Percentiles rank a stretch among this genome's conserved stretches.
Evolutionary conservation across 192 early-diverging fungal species (phyloP).

Genomic region (Thamnidium elegans): DNA sequence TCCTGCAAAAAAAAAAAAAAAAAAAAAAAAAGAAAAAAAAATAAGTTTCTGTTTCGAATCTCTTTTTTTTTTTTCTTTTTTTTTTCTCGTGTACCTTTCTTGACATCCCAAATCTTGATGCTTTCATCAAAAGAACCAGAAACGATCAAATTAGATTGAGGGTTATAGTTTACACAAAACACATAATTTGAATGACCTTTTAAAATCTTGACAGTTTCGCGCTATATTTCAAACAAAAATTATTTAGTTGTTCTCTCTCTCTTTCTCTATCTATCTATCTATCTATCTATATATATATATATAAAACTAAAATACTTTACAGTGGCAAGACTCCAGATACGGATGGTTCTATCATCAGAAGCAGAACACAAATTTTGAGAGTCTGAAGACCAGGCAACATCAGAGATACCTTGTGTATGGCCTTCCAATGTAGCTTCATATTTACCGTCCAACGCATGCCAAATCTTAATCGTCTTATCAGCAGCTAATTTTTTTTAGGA

Average conservation of each 20-base stretch:
- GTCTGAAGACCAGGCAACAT: slow-evolving; percentile 94
- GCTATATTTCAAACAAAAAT: slow-evolving; percentile 28
- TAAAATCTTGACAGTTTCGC: slow-evolving; percentile 70
- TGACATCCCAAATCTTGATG: slow-evolving; percentile 95
- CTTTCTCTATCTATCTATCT: no score
- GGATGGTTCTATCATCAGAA: slow-evolving; percentile 93
- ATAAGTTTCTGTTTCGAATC: neutral
- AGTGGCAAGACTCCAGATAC: slow-evolving; percentile 84
- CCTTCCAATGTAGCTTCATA: slow-evolving; percentile 85
- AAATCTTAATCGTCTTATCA: slow-evolving; percentile 93
- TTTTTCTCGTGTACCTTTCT: slow-evolving; percentile 55
- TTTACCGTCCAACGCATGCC: slow-evolving; percentile 84
- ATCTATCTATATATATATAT: slow-evolving; percentile 12
- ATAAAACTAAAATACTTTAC: slow-evolving; percentile 44
- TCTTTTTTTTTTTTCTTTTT: no score
- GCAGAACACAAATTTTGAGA: slow-evolving; percentile 85
- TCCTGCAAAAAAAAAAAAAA: slow-evolving; percentile 41
- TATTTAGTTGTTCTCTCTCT: neutral
- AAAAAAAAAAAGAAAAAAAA: neutral
- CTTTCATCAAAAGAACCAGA: slow-evolving; percentile 98
- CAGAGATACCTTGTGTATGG: slow-evolving; percentile 90
- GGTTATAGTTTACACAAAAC: slow-evolving; percentile 97
- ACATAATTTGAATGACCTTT: slow-evolving; percentile 96
- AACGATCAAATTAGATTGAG: slow-evolving; percentile 88
- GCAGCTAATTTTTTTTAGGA: slow-evolving; percentile 58